Evolutionary conservation across 441 rosid genomes (phyloP).

Genomic region (Gossypium gossypioides): DNA sequence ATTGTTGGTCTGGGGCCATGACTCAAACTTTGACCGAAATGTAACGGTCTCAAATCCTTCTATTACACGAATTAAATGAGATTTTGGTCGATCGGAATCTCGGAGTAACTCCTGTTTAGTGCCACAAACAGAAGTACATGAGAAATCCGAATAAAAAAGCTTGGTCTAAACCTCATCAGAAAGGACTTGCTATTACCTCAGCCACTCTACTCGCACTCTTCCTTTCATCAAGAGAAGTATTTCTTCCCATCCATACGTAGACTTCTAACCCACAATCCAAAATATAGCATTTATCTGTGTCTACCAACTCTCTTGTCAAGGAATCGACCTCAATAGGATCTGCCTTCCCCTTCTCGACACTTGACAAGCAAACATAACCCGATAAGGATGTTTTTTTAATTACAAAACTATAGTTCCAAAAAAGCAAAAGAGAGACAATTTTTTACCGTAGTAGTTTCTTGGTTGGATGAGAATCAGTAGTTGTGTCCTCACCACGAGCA

Average conservation of each 20-base stretch:
- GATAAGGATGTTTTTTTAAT: constrained; percentile 16
- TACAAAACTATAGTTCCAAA: background rate
- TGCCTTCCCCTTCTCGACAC: constrained; percentile 76
- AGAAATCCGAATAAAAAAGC: background rate
- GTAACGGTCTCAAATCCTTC: constrained; percentile 91
- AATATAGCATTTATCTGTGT: constrained; percentile 70
- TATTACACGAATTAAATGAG: constrained; percentile 61
- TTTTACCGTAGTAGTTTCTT: constrained; percentile 49
- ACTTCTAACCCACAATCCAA: constrained; percentile 78
- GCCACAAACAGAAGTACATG: background rate
- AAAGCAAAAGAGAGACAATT: background rate
- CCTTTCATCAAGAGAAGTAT: constrained; percentile 69
- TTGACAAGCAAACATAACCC: constrained; percentile 29
- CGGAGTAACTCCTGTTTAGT: constrained; percentile 49
- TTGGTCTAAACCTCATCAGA: background rate
- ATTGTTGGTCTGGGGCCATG: constrained; percentile 59
- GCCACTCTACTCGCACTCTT: constrained; percentile 73
- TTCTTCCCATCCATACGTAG: constrained; percentile 86
- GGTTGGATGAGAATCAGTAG: constrained; percentile 30
- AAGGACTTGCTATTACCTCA: constrained; percentile 40
- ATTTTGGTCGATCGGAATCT: constrained; percentile 43
- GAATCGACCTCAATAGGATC: constrained; percentile 55
- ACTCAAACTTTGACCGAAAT: constrained; percentile 65
- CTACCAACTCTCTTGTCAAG: constrained; percentile 61
- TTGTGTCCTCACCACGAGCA: constrained; percentile 37